phyloP scores from a whole-genome alignment of 2,329 filamentous ascomycete species.

The Colletotrichum chlorophyti region DNA sequence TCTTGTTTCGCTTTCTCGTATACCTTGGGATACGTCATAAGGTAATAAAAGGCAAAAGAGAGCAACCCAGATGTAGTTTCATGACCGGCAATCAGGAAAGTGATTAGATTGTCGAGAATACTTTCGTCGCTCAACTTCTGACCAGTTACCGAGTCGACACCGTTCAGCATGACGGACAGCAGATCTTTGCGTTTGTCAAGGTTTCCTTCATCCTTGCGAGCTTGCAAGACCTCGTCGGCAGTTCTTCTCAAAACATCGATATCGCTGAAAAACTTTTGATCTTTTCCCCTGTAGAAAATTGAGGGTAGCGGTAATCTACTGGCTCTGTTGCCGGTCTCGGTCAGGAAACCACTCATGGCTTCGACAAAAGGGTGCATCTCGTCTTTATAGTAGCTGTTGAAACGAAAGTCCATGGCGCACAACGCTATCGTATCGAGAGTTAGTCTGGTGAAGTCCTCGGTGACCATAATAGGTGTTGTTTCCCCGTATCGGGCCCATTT shows the following conservation, averaged over 20 bases:
- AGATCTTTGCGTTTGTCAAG: constrained; percentile 60
- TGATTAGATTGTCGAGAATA: constrained; percentile 72
- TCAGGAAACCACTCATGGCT: constrained; percentile 66
- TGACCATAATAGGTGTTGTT: constrained; percentile 54
- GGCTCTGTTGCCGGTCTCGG: constrained; percentile 55
- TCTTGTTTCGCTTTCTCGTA: constrained; percentile 70
- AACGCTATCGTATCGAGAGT: constrained; percentile 68
- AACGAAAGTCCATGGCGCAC: constrained; percentile 63
- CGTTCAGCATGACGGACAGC: constrained; percentile 69
- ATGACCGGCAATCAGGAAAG: constrained; percentile 72
- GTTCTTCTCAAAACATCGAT: constrained; percentile 58
- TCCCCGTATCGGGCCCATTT: constrained; percentile 58
- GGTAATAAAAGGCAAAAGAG: constrained; percentile 68
- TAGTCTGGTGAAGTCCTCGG: constrained; percentile 67
- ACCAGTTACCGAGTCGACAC: constrained; percentile 68
- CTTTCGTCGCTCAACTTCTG: constrained; percentile 62
- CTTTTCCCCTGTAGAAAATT: constrained; percentile 31
- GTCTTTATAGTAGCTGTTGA: constrained; percentile 67
- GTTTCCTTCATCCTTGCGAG: constrained; percentile 59
- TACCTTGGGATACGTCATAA: constrained; percentile 67
- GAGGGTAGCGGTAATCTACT: constrained; percentile 50
- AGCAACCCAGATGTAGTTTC: constrained; percentile 74
- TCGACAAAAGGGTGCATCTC: constrained; percentile 70
- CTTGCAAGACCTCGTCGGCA: constrained; percentile 63
- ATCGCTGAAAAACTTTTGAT: constrained; percentile 54